Percentiles rank a stretch among this genome's conserved stretches.
phyloP scores from a whole-genome alignment of 2,329 filamentous ascomycete genomes.

The Colletotrichum acutatum region DNA sequence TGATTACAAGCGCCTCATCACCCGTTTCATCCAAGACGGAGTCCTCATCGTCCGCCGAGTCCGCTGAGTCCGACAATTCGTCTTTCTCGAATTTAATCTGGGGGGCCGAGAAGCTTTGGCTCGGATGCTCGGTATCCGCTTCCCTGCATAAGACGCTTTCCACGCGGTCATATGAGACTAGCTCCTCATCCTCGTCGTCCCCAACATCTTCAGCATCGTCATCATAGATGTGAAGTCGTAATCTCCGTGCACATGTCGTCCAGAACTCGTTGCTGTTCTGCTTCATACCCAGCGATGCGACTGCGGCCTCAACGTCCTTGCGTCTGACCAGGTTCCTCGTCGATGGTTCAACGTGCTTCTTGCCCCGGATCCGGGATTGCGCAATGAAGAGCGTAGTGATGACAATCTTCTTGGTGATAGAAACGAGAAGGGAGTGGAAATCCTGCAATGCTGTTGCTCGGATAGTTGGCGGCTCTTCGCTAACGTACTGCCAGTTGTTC shows the following conservation, averaged over 20 bases:
- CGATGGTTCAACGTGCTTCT: conserved; percentile 42
- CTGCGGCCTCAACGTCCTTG: conserved; percentile 62
- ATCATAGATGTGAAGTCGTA: conserved; percentile 60
- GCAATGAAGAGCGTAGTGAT: conserved; percentile 76
- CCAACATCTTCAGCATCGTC: conserved; percentile 38
- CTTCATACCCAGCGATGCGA: conserved; percentile 57
- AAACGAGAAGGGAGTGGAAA: conserved; percentile 75
- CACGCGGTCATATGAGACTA: conserved; percentile 56
- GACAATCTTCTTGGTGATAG: conserved; percentile 76
- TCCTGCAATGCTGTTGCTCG: conserved; percentile 81
- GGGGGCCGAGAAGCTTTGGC: background rate
- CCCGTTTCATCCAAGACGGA: background rate
- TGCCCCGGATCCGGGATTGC: conserved; percentile 73
- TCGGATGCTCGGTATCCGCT: background rate
- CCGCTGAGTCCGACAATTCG: conserved; percentile 4
- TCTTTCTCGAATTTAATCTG: background rate
- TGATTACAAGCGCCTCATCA: background rate
- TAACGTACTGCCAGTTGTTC: conserved; percentile 74
- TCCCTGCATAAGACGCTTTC: conserved; percentile 49
- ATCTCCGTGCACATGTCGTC: conserved; percentile 58
- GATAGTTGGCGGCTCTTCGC: conserved; percentile 74
- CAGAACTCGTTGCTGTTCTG: conserved; percentile 55
- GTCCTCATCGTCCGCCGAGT: background rate
- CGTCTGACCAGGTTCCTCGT: conserved; percentile 48
- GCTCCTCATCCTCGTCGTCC: conserved; percentile 37